These are phyloP conservation scores for Sugiyamaella japonica DNA, from an alignment of 1,139 yeast genomes.

Conservation along the genomic window DNA sequence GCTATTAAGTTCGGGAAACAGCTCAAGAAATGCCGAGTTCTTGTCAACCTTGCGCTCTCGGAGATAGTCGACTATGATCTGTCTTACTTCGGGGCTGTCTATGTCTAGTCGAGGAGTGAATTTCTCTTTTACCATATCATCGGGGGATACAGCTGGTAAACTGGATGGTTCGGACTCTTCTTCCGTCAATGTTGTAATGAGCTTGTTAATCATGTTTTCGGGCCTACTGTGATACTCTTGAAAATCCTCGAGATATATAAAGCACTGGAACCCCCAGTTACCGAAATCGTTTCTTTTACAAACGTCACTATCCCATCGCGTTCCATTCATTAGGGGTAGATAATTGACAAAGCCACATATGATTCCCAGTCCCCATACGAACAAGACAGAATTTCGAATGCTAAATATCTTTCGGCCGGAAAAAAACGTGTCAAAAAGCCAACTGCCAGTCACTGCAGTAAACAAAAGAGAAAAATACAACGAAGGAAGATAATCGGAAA, in stretches of 20 bases:
- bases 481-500: constrained; percentile 32
- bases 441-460: constrained; percentile 23
- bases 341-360: constrained; percentile 15
- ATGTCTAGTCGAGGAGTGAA: constrained; percentile 7
- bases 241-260: constrained; percentile 20
- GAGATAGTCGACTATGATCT: constrained; percentile 4
- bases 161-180: not conserved
- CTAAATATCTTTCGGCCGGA: not conserved
- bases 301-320: constrained; percentile 23
- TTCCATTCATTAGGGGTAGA: constrained; percentile 31
- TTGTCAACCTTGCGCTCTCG: constrained; percentile 4
- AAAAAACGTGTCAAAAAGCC: constrained; percentile 8
- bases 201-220: not conserved
- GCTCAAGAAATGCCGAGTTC: not conserved
- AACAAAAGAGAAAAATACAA: constrained; percentile 32
- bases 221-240: constrained; percentile 4
- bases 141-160: not conserved
- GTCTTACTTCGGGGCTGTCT: constrained; percentile 2
- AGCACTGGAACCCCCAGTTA: constrained; percentile 35
- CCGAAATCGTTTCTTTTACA: constrained; percentile 33
- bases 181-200: not conserved
- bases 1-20: constrained; percentile 11
- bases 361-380: constrained; percentile 17
- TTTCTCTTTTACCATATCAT: not conserved
- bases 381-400: constrained; percentile 1